phyloP scores from a whole-genome alignment of 1,284 basidiomycete genomes.

The Cryptococcus sp. region DNA sequence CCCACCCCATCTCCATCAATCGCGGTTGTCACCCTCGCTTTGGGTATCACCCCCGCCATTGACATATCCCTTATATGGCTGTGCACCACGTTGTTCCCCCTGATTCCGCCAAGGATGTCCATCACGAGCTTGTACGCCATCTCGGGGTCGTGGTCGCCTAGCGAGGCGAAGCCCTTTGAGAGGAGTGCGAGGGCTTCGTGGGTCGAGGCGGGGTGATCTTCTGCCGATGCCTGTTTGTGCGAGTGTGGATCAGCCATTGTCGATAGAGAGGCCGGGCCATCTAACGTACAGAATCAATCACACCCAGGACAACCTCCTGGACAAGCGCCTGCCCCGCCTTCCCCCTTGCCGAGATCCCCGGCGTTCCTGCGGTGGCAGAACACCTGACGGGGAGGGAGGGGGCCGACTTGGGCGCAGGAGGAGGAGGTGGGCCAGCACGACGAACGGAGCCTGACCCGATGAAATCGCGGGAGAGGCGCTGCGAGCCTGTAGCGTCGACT shows the following conservation, averaged over 20 bases:
- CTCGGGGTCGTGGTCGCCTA: constrained; percentile 74
- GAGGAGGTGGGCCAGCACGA: not conserved
- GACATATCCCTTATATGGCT: constrained; percentile 39
- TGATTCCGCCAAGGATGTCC: constrained; percentile 84
- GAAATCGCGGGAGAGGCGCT: constrained; percentile 74
- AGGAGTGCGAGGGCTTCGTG: constrained; percentile 87
- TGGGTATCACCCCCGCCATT: constrained; percentile 26
- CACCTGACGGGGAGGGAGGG: not conserved
- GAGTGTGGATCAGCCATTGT: not conserved
- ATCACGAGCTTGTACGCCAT: constrained; percentile 81
- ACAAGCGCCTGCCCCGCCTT: constrained; percentile 69
- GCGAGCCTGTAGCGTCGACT: constrained; percentile 71
- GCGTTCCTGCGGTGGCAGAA: constrained; percentile 11
- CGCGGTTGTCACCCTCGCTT: constrained; percentile 9
- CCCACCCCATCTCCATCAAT: not conserved
- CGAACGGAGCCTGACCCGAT: constrained; percentile 56
- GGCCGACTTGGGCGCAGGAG: not conserved
- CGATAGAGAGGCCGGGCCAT: not conserved
- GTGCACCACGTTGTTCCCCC: constrained; percentile 53
- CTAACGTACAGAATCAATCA: constrained; percentile 62
- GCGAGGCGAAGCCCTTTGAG: constrained; percentile 78
- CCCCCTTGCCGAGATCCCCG: constrained; percentile 39
- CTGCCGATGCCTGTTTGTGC: constrained; percentile 61
- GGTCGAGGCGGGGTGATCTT: constrained; percentile 81
- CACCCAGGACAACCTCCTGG: constrained; percentile 74